Evolutionary conservation across 1,284 basidiomycete genomes (phyloP).

Genomic region (Tilletia walkeri): DNA sequence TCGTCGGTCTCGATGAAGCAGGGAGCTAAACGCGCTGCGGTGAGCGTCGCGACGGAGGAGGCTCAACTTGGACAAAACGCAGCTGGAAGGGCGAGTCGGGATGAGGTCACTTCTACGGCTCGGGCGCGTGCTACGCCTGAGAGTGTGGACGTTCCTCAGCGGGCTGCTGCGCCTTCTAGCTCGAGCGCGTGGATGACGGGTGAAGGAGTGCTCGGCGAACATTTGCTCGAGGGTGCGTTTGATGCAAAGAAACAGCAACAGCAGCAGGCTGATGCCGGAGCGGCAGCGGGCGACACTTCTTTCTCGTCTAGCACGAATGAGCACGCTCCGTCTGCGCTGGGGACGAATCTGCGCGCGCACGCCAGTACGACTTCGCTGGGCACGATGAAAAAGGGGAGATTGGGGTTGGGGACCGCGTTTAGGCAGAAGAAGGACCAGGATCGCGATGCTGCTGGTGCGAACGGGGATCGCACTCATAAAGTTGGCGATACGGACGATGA

Average conservation of each 20-base stretch:
- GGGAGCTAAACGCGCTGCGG: too few species aligned
- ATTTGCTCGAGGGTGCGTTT: slow-evolving; percentile 4
- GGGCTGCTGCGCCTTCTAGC: background rate
- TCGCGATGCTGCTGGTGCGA: background rate
- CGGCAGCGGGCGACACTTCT: background rate
- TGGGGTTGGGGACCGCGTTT: background rate
- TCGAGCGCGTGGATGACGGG: slow-evolving; percentile 13
- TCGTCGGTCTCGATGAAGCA: too few species aligned
- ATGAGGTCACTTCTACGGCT: too few species aligned
- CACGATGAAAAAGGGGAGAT: background rate
- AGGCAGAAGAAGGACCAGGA: slow-evolving; percentile 1
- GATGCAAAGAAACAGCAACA: background rate
- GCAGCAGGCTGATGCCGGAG: background rate
- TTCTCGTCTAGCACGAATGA: slow-evolving; percentile 1
- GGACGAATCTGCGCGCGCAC: background rate
- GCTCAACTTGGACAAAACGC: too few species aligned
- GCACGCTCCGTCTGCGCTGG: background rate
- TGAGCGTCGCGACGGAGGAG: too few species aligned
- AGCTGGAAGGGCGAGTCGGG: too few species aligned
- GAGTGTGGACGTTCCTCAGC: background rate
- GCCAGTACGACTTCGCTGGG: slow-evolving; percentile 1
- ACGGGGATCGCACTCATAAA: background rate
- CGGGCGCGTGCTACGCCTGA: too few species aligned
- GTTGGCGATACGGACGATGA: slow-evolving; percentile 4
- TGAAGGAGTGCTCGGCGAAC: background rate